A percentile compares a stretch with the other conserved stretches of the same genome.
These are phyloP conservation scores for Solanum boliviense DNA, from an alignment of 257 asterid genomes.

Conservation along the genomic window DNA sequence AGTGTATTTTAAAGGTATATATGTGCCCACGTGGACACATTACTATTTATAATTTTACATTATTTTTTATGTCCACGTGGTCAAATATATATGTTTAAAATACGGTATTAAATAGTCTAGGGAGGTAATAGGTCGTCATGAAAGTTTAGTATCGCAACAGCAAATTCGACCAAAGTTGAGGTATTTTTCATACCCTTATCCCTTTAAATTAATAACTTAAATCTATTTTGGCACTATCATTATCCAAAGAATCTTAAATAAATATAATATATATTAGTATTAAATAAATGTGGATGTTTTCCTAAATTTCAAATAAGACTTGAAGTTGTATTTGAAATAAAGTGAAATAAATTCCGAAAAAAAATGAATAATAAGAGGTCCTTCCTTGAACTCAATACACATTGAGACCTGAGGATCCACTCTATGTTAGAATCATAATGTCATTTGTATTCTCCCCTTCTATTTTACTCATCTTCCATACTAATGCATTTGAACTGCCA, in stretches of 20 bases:
- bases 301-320: not conserved
- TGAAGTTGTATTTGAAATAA: not conserved
- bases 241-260: not conserved
- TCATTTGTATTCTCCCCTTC: not conserved
- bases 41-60: no score
- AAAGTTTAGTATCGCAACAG: no score
- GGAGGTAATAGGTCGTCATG: no score
- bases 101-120: no score
- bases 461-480: no score
- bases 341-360: not conserved
- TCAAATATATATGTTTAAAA: no score
- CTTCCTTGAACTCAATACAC: not conserved
- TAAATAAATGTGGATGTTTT: not conserved
- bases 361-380: not conserved
- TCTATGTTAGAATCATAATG: not conserved
- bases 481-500: not conserved
- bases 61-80: no score
- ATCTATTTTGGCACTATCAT: not conserved
- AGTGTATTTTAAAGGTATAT: no score
- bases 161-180: no score
- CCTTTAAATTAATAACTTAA: not conserved
- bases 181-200: no score
- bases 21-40: no score
- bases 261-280: not conserved
- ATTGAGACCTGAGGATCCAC: not conserved